Conservation (phyloP, 495 filamentous ascomycete species). For the Pyronema domesticum region DNA sequence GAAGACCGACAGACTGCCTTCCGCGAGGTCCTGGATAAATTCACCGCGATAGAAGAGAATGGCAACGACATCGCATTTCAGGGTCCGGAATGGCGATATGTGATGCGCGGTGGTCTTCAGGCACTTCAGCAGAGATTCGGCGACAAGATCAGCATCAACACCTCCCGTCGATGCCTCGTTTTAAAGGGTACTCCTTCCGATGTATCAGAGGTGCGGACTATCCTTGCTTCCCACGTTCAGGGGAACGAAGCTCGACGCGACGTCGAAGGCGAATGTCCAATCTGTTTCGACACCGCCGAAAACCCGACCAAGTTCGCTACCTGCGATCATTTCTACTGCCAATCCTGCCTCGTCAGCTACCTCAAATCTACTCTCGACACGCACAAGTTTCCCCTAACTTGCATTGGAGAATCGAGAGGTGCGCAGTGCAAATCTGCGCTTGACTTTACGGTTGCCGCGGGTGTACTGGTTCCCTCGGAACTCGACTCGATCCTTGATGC, state of each 20-base stretch:
- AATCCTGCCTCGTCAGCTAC: slow-evolving; percentile 24
- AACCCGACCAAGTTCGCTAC: slow-evolving; percentile 9
- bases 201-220: neutral
- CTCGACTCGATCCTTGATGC: slow-evolving; percentile 19
- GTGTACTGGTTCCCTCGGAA: slow-evolving; percentile 11
- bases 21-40: slow-evolving; percentile 2
- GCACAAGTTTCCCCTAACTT: slow-evolving; percentile 24
- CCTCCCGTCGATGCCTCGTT: slow-evolving; percentile 3
- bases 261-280: slow-evolving; percentile 16
- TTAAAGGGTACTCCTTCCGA: slow-evolving; percentile 4
- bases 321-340: slow-evolving; percentile 29
- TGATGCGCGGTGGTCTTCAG: slow-evolving; percentile 10
- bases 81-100: neutral
- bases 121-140: slow-evolving; percentile 7
- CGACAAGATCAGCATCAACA: slow-evolving; percentile 8
- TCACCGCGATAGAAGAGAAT: slow-evolving; percentile 5
- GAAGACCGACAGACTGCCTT: neutral
- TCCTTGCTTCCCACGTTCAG: neutral
- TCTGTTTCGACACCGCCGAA: slow-evolving; percentile 25
- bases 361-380: slow-evolving; percentile 15
- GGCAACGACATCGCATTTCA: slow-evolving; percentile 10
- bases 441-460: neutral
- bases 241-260: neutral
- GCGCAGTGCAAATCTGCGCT: slow-evolving; percentile 4
- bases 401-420: slow-evolving; percentile 12